These are phyloP conservation scores for Aureobasidium sp. DNA, from an alignment of 2,329 filamentous ascomycete species.

Conservation along the genomic window DNA sequence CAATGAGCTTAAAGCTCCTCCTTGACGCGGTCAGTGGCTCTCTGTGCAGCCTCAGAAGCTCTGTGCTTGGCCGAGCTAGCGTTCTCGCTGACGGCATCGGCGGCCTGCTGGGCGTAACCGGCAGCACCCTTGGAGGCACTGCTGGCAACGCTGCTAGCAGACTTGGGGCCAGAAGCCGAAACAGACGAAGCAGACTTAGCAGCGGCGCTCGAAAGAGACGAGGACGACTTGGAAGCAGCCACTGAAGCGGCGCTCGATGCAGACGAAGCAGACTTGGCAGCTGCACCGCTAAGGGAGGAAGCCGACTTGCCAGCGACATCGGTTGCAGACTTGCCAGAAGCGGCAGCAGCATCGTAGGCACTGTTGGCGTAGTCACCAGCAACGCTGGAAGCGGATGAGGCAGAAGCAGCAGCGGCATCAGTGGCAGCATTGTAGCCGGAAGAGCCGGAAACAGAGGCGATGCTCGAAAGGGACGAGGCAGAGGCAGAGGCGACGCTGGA, in stretches of 20 bases:
- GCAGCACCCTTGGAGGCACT: conserved; percentile 24
- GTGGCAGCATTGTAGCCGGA: neutral
- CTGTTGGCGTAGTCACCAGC: conserved; percentile 48
- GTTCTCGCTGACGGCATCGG: conserved; percentile 27
- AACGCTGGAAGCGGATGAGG: conserved; percentile 36
- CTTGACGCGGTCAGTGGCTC: conserved; percentile 33
- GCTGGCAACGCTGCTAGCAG: conserved; percentile 15
- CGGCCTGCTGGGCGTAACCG: conserved; percentile 21
- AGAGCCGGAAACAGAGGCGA: conserved; percentile 27
- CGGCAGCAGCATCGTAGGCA: conserved; percentile 32
- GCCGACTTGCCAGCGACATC: conserved; percentile 49
- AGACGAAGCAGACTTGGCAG: conserved; percentile 24
- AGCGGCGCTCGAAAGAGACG: conserved; percentile 28
- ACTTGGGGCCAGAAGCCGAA: conserved; percentile 19
- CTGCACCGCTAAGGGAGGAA: conserved; percentile 17
- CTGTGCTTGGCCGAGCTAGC: conserved; percentile 29
- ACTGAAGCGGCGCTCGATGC: conserved; percentile 16
- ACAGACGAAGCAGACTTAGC: conserved; percentile 23
- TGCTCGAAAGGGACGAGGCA: conserved; percentile 19
- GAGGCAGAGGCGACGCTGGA: conserved; percentile 24
- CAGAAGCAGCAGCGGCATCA: conserved; percentile 20
- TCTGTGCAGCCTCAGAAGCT: conserved; percentile 23
- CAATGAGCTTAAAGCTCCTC: conserved; percentile 37
- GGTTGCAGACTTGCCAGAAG: conserved; percentile 36
- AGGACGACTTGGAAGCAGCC: conserved; percentile 26